These are phyloP conservation scores for Pleurotus djamor DNA, from an alignment of 768 basidiomycete species.

Conservation along the genomic window DNA sequence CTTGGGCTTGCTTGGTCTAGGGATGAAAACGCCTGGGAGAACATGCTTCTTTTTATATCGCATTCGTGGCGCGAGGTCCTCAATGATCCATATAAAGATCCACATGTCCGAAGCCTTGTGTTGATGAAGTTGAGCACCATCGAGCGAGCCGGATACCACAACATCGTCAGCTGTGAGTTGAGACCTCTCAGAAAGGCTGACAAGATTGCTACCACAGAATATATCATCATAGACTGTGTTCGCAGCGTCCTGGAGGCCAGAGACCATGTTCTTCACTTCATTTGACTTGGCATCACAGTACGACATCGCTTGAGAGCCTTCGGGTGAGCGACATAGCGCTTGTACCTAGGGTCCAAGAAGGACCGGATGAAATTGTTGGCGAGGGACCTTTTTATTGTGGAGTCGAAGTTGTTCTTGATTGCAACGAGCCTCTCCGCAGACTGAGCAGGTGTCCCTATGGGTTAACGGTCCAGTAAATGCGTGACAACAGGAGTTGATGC, in stretches of 20 bases:
- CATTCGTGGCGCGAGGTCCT: constrained; percentile 22
- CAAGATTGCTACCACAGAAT: constrained; percentile 23
- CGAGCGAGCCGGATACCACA: constrained; percentile 30
- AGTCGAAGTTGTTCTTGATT: constrained; percentile 9
- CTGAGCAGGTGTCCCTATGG: constrained; percentile 21
- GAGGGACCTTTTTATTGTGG: constrained; percentile 19
- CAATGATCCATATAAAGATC: constrained; percentile 34
- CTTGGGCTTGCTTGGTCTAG: constrained; percentile 34
- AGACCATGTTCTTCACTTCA: constrained; percentile 14
- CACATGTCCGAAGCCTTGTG: constrained; percentile 29
- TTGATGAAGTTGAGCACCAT: constrained; percentile 38
- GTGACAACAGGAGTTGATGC: constrained; percentile 35
- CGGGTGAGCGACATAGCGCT: constrained; percentile 21
- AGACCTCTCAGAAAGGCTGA: constrained; percentile 14
- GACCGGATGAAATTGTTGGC: constrained; percentile 31
- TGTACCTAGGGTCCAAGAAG: constrained; percentile 42
- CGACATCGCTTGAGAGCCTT: constrained; percentile 21
- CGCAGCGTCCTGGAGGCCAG: not conserved
- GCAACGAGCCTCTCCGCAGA: constrained; percentile 27
- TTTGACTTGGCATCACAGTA: constrained; percentile 21
- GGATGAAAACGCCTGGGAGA: constrained; percentile 28
- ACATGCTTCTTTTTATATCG: constrained; percentile 28
- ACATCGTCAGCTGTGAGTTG: constrained; percentile 26
- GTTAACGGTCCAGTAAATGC: constrained; percentile 35
- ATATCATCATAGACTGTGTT: constrained; percentile 24